A percentile compares a stretch with the other conserved stretches of the same genome.
Evolutionary conservation across 768 basidiomycete species (phyloP).

Genomic region (Cantharellus cinnabarinus): DNA sequence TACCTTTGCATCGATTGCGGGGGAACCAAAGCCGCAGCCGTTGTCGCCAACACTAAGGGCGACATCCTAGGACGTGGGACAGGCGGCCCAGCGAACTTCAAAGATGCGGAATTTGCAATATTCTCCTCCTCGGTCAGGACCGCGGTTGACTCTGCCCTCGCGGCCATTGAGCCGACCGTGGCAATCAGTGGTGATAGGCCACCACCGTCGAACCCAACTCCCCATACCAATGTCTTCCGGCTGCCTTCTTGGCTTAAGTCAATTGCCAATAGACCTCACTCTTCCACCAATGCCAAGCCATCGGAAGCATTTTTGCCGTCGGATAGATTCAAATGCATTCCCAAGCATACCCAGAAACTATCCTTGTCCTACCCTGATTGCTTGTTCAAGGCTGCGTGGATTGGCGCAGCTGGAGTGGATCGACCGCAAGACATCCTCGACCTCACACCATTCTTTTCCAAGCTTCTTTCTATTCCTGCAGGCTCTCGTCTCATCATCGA

Average conservation of each 20-base stretch:
- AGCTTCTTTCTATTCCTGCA: slow-evolving; percentile 28
- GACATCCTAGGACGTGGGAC: slow-evolving; percentile 42
- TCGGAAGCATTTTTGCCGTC: background rate
- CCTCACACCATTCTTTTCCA: slow-evolving; percentile 35
- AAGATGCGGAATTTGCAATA: slow-evolving; percentile 45
- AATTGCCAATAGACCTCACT: background rate
- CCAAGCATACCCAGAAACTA: background rate
- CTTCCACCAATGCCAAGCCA: background rate
- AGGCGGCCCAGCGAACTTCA: slow-evolving; percentile 70
- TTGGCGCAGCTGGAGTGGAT: slow-evolving; percentile 69
- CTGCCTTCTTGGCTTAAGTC: background rate
- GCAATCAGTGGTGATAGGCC: background rate
- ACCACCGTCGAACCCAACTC: background rate
- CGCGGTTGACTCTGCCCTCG: slow-evolving; percentile 33
- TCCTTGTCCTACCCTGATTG: background rate
- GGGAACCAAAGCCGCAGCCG: slow-evolving; percentile 71
- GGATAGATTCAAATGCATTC: background rate
- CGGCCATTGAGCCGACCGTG: background rate
- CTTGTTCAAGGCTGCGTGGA: slow-evolving; percentile 47
- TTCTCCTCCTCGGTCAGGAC: slow-evolving; percentile 34
- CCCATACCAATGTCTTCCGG: background rate
- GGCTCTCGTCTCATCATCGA: slow-evolving; percentile 38
- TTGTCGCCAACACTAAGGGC: slow-evolving; percentile 38
- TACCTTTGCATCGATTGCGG: slow-evolving; percentile 78
- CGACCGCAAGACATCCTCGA: slow-evolving; percentile 39